phyloP scores from a whole-genome alignment of 2,329 filamentous ascomycete genomes.

The Colletotrichum acutatum region DNA sequence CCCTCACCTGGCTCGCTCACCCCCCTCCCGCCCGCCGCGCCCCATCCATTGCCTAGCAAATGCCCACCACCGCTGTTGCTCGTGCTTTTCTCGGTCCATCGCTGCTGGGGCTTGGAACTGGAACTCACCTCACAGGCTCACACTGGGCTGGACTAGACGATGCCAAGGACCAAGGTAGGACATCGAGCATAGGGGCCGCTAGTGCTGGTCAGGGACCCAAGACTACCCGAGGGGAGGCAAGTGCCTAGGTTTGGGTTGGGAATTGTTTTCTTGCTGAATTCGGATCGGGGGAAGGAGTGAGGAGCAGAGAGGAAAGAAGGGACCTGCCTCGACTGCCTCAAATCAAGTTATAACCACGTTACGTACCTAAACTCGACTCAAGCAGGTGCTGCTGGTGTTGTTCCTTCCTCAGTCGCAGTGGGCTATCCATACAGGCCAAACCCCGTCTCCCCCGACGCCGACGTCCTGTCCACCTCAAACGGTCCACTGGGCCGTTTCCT shows the following conservation, averaged over 20 bases:
- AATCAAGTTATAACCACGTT: too few relatives aligned
- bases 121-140: not conserved
- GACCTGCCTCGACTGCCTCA: not conserved
- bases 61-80: not conserved
- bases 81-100: not conserved
- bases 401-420: not conserved
- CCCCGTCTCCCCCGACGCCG: conserved; percentile 4
- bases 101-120: not conserved
- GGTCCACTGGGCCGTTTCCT: conserved; percentile 15
- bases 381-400: not conserved
- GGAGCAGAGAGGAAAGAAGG: not conserved
- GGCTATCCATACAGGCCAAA: not conserved
- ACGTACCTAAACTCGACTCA: not conserved
- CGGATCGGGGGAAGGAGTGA: not conserved
- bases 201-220: not conserved
- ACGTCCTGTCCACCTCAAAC: conserved; percentile 11
- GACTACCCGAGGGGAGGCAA: not conserved
- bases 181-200: not conserved
- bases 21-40: conserved; percentile 3
- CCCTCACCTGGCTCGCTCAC: not conserved
- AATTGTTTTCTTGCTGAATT: too few relatives aligned
- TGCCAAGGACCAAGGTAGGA: not conserved
- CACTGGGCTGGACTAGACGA: not conserved
- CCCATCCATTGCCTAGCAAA: not conserved
- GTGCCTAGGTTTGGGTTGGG: too few relatives aligned